Evolutionary conservation across 2,329 filamentous ascomycete species (phyloP).

Genomic region (Arthrocladium fulminans): DNA sequence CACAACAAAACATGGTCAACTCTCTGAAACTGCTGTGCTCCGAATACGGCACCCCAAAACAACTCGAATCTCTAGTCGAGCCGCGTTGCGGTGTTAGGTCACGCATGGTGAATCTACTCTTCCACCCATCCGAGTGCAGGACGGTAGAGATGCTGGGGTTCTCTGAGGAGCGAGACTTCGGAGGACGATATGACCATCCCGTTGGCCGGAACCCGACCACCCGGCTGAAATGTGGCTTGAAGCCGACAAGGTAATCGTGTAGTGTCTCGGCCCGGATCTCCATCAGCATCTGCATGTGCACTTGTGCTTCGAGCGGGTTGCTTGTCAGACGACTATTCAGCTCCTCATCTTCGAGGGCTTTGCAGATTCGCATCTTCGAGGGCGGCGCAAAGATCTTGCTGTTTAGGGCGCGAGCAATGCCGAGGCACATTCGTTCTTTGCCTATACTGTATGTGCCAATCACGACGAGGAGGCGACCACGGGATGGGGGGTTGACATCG

Average conservation of each 20-base stretch:
- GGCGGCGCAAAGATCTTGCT: conserved; percentile 85
- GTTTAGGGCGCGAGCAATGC: conserved; percentile 74
- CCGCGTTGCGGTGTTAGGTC: conserved; percentile 77
- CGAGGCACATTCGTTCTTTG: conserved; percentile 90
- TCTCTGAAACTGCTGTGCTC: conserved; percentile 95
- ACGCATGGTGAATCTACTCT: conserved; percentile 58
- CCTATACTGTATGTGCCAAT: conserved; percentile 97
- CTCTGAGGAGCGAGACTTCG: conserved; percentile 53
- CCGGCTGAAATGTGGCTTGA: conserved; percentile 72
- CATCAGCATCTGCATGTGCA: conserved; percentile 95
- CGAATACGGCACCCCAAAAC: conserved; percentile 89
- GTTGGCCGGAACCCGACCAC: conserved; percentile 87
- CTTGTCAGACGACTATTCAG: conserved; percentile 67
- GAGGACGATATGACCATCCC: conserved; percentile 85
- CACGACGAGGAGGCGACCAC: conserved; percentile 72
- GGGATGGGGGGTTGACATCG: conserved; percentile 26
- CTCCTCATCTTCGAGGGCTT: conserved; percentile 76
- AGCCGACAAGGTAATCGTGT: conserved; percentile 73
- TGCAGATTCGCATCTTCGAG: conserved; percentile 73
- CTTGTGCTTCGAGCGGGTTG: conserved; percentile 75
- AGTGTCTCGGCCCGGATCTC: conserved; percentile 87
- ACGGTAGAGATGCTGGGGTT: conserved; percentile 57
- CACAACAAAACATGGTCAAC: conserved; percentile 85
- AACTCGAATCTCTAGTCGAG: conserved; percentile 70
- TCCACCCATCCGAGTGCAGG: conserved; percentile 63